Evolutionary conservation across 2,329 filamentous ascomycete species (phyloP), one percentile per base, ranked within the genome.

Genomic region (Hypoxylon rubiginosum): DNA sequence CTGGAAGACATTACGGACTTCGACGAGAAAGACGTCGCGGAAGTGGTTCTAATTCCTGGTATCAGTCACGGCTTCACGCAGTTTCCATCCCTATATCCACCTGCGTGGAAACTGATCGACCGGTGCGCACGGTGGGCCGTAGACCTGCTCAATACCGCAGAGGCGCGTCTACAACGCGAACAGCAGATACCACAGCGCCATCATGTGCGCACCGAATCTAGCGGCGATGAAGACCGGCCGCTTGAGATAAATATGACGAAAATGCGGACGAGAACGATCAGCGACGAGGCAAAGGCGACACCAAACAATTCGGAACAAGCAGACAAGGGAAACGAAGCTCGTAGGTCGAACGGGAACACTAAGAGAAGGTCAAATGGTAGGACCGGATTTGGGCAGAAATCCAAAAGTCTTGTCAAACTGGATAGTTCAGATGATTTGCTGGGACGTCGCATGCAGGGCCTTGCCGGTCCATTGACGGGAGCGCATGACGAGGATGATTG

Each of bases 41-140:
- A 97, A 74, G 92, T 97, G 1, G 88, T 90, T 17, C 83, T 98
- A 24, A 90, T 99, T 4, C 94, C 94, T 0, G 94, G 95, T 0
- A 93, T 97, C 52, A 94, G 90, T 3, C 96, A 99, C 74, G 96
- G 96, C 0, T 99, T 99, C 79, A 81, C 97, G 72, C 94, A 97
- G 76, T 97, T 99, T 75, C 93, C 93, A 0, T 85, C 88, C 0
- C 84, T 97, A 3, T 99, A 97, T 72, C 94, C 94, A 0, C 93
- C 96, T 8, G 94, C 92, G 0, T 97, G 94, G 92, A 91, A 91
- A 73, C 91, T 97, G 75, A 92, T 98, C 72, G 88, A 91, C 69
- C 87, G 91, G 34, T 92, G 92, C 68, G 91, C 89, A 0, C 82
- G 84, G 15, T 98, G 95, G 95, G 94, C 97, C 71, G 85, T 90